These are phyloP conservation scores for Alternaria burnsii DNA, from an alignment of 2,329 filamentous ascomycete species.

Conservation along the genomic window DNA sequence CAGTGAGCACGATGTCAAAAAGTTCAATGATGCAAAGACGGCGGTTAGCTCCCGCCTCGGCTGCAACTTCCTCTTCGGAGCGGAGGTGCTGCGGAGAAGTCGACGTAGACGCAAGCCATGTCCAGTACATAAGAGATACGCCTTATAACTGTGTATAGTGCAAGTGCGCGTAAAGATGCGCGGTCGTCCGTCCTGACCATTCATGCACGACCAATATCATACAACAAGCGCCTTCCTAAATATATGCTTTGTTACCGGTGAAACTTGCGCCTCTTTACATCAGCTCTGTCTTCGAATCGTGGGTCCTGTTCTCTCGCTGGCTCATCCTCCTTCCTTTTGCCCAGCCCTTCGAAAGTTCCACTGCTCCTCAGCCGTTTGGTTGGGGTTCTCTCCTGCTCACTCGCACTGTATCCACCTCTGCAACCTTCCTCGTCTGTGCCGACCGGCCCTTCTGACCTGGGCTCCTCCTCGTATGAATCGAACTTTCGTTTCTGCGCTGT, in stretches of 20 bases:
- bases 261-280: slow-evolving; percentile 31
- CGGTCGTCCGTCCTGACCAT: not conserved
- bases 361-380: slow-evolving; percentile 39
- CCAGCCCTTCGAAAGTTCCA: slow-evolving; percentile 32
- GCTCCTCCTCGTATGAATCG: slow-evolving; percentile 36
- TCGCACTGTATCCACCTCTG: slow-evolving; percentile 15
- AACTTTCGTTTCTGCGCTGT: slow-evolving; percentile 48
- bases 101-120: not conserved
- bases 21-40: slow-evolving; percentile 43
- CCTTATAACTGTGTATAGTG: not conserved
- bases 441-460: slow-evolving; percentile 24
- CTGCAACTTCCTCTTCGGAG: slow-evolving; percentile 32
- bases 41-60: slow-evolving; percentile 30
- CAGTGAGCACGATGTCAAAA: slow-evolving; percentile 22
- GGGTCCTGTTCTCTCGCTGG: slow-evolving; percentile 4
- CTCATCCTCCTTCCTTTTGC: slow-evolving; percentile 32
- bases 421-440: slow-evolving; percentile 26
- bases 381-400: slow-evolving; percentile 30
- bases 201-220: not conserved
- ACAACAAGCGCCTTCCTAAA: not conserved
- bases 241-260: not conserved
- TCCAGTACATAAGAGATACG: not conserved
- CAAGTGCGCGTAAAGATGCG: not conserved
- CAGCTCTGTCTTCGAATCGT: slow-evolving; percentile 18
- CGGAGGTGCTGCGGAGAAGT: slow-evolving; percentile 17